Evolutionary conservation across 257 asterid species (phyloP).

Genomic region (Prunella vulgaris): DNA sequence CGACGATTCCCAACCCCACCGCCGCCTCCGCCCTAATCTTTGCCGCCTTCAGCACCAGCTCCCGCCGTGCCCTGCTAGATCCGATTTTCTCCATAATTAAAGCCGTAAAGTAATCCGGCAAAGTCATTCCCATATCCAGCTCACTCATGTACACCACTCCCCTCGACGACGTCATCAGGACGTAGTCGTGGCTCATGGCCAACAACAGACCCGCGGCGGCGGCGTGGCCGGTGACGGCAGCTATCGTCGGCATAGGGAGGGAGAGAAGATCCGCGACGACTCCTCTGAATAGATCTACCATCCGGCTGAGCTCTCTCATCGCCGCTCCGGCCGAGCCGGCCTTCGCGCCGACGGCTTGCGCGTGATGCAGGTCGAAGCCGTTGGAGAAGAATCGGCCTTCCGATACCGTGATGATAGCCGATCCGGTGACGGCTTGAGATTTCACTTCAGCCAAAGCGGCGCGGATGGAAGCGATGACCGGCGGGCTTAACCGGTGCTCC

Average conservation of each 20-base stretch:
- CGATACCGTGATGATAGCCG: constrained; percentile 63
- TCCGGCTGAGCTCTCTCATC: constrained; percentile 34
- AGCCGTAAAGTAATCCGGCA: constrained; percentile 73
- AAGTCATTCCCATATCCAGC: constrained; percentile 72
- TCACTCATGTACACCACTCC: constrained; percentile 82
- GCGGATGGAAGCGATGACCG: constrained; percentile 54
- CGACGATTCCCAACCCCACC: constrained; percentile 55
- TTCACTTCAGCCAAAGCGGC: constrained; percentile 49
- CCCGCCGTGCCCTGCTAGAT: constrained; percentile 39
- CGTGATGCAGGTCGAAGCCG: constrained; percentile 74
- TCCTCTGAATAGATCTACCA: constrained; percentile 60
- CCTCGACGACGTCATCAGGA: constrained; percentile 53
- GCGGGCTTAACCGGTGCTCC: constrained; percentile 71
- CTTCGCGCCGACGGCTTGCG: constrained; percentile 49
- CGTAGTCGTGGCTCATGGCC: constrained; percentile 73
- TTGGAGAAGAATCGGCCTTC: constrained; percentile 83
- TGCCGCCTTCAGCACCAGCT: constrained; percentile 44
- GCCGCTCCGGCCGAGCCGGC: constrained; percentile 49
- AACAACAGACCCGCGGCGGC: constrained; percentile 74
- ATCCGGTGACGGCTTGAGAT: constrained; percentile 58
- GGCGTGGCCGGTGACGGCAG: constrained; percentile 83
- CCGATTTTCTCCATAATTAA: constrained; percentile 47
- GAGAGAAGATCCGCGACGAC: constrained; percentile 58
- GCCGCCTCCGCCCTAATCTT: constrained; percentile 62
- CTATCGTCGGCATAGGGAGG: constrained; percentile 78